A percentile compares a stretch with the other conserved stretches of the same genome.
Conservation (phyloP, 169 alveolate species). For the Prorocentrum cordatum region DNA sequence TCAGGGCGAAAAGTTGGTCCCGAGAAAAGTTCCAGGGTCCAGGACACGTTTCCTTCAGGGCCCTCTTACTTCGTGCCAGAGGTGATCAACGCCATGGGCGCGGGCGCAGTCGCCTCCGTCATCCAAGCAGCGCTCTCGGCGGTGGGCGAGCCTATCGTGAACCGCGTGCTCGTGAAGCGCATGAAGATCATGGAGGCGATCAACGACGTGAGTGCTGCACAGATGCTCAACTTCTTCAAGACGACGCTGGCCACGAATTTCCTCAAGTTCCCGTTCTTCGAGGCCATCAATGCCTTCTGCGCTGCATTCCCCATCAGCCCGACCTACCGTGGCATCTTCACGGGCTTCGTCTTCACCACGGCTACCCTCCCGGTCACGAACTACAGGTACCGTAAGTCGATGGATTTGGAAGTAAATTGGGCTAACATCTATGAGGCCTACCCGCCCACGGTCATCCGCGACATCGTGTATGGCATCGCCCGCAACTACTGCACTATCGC, state of each 20-base stretch:
- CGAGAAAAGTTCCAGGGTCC: too few relatives aligned
- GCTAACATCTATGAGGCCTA: conserved; percentile 13
- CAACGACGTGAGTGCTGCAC: neutral
- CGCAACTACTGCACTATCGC: neutral
- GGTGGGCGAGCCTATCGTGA: neutral
- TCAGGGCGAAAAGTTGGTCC: too few relatives aligned
- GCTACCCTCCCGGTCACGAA: neutral
- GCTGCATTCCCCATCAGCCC: neutral
- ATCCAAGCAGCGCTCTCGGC: neutral
- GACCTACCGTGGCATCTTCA: neutral
- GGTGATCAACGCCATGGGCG: too few relatives aligned
- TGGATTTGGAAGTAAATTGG: neutral
- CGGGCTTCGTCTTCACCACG: neutral
- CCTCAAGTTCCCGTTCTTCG: conserved; percentile 8
- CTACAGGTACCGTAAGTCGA: neutral
- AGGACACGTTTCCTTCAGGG: too few relatives aligned
- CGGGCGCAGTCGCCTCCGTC: too few relatives aligned
- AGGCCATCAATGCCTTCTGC: neutral
- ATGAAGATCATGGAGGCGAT: neutral
- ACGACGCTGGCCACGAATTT: neutral
- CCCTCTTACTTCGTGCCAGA: too few relatives aligned
- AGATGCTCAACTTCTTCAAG: neutral
- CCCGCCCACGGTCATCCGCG: conserved; percentile 2
- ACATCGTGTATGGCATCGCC: neutral
- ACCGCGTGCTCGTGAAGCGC: neutral